phyloP scores from a whole-genome alignment of 495 filamentous ascomycete species.

The Viridothelium virens region DNA sequence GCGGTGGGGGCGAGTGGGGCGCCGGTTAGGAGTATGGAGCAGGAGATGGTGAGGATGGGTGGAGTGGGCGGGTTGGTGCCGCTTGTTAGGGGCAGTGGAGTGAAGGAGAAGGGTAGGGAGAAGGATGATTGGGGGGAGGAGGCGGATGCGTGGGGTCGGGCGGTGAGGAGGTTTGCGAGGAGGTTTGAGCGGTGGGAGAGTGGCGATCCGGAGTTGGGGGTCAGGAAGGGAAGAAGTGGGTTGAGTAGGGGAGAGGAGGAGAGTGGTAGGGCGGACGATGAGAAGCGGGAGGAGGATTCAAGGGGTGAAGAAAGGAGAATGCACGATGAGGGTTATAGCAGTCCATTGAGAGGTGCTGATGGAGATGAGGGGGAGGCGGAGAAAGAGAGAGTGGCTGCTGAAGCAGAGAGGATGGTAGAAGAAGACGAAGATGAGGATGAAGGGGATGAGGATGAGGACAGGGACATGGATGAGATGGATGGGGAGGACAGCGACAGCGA shows the following conservation, averaged over 20 bases:
- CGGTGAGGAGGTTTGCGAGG: slow-evolving; percentile 22
- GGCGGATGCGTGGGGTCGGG: slow-evolving; percentile 23
- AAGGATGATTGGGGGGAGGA: slow-evolving; percentile 33
- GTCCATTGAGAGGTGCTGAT: slow-evolving; percentile 13
- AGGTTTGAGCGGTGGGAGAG: slow-evolving; percentile 34
- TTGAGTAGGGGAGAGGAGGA: slow-evolving; percentile 6
- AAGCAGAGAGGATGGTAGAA: slow-evolving; percentile 18
- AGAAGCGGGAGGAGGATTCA: slow-evolving; percentile 25
- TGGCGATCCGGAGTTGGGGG: slow-evolving; percentile 5
- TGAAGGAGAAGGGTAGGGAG: slow-evolving; percentile 20
- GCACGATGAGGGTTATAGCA: slow-evolving; percentile 17
- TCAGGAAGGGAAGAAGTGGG: slow-evolving; percentile 13
- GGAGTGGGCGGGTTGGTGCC: slow-evolving; percentile 18
- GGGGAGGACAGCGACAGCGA: slow-evolving; percentile 12
- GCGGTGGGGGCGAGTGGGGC: not conserved
- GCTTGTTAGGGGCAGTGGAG: not conserved
- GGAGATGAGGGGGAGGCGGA: slow-evolving; percentile 21
- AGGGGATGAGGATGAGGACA: slow-evolving; percentile 8
- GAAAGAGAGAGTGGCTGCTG: slow-evolving; percentile 16
- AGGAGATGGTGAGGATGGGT: slow-evolving; percentile 7
- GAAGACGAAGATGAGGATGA: slow-evolving; percentile 10
- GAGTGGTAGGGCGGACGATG: slow-evolving; percentile 23
- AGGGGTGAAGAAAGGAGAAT: slow-evolving; percentile 28
- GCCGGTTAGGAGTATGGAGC: not conserved
- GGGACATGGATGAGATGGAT: slow-evolving; percentile 9